Evolutionary conservation across 1,284 basidiomycete species (phyloP), one percentile per base, ranked within the genome.

Genomic region (Microbotryum saponariae): DNA sequence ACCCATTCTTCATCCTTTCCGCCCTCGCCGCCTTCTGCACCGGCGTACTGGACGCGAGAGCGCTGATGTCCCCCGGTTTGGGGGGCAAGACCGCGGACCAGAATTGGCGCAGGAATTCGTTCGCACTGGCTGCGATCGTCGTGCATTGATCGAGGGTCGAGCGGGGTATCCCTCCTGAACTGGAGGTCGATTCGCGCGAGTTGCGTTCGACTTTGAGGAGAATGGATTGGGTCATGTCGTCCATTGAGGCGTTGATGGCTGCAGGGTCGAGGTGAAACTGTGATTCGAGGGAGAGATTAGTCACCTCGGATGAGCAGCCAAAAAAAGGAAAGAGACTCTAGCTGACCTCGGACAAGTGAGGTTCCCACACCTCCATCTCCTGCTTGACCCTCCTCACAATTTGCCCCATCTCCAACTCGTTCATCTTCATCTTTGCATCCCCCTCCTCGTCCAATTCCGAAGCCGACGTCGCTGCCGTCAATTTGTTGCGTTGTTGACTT

Each of bases 91-190:
- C 82, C 1, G 91, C 83, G 12, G 86, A 82, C 92, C 93, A 98
- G 73, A 92, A 97, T 73, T 97, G 94, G 12, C 94, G 84, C 12
- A 99, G 79, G 74, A 97, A 97, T 75, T 99, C 94, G 69, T 90
- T 92, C 3, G 92, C 87, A 1, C 92, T 87, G 0, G 90, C 91
- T 72, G 97, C 91, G 70, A 89, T 88, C 0, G 88, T 88, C 10
- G 84, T 83, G 81, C 97, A 87, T 73, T 89, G 85, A 56, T 84
- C 80, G 67, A 89, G 84, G 25, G 97, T 77, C 2, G 78, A 78
- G 33, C 88, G 84, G 0, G 93, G 91, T 27, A 97, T 83, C 33
- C 88, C 85, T 61, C 83, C 89, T 91, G 66, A 21, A 53, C 29
- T 49, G 9, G 48, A 47, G 31, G 20, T 8, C 47, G 46, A 47